phyloP scores from a whole-genome alignment of 495 filamentous ascomycete species.

The Aspergillus nidulans region DNA sequence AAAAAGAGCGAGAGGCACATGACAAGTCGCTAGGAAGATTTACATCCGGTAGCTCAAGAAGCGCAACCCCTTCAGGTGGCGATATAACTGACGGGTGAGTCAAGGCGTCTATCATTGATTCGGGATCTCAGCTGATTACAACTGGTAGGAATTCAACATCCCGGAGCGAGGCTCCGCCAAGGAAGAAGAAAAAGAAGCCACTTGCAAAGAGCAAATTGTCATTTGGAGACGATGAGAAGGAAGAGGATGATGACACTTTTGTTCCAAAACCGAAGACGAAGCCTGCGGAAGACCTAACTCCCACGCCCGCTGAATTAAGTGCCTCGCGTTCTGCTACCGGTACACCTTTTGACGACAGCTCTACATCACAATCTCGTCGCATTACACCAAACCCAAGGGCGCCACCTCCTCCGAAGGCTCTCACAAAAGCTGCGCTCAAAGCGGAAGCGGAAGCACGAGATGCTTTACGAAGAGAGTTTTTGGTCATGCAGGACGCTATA shows the following conservation, averaged over 20 bases:
- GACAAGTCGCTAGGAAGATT: constrained; percentile 51
- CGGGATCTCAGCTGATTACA: constrained; percentile 31
- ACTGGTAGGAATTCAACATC: constrained; percentile 39
- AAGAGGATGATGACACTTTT: constrained; percentile 34
- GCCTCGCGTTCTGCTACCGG: constrained; percentile 35
- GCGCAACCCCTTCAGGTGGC: constrained; percentile 50
- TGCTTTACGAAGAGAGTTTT: constrained; percentile 76
- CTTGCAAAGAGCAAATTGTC: constrained; percentile 64
- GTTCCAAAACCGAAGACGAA: not conserved
- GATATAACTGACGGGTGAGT: constrained; percentile 52
- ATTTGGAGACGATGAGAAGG: constrained; percentile 59
- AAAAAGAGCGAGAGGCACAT: constrained; percentile 79
- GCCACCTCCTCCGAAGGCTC: constrained; percentile 65
- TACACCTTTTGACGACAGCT: constrained; percentile 36
- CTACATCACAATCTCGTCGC: constrained; percentile 36
- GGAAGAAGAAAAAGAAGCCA: constrained; percentile 68
- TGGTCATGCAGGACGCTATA: constrained; percentile 76
- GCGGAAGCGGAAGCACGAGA: constrained; percentile 81
- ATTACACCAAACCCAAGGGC: constrained; percentile 66
- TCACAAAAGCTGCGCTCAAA: constrained; percentile 81
- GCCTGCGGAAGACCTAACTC: constrained; percentile 26
- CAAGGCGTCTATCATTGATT: constrained; percentile 15
- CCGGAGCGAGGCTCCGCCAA: constrained; percentile 44
- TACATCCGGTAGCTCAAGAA: constrained; percentile 44
- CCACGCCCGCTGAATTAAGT: constrained; percentile 34